Percentiles rank a stretch among this genome's conserved stretches.
phyloP scores from a whole-genome alignment of 1,139 yeast genomes.

The Kodamaea arcana region DNA sequence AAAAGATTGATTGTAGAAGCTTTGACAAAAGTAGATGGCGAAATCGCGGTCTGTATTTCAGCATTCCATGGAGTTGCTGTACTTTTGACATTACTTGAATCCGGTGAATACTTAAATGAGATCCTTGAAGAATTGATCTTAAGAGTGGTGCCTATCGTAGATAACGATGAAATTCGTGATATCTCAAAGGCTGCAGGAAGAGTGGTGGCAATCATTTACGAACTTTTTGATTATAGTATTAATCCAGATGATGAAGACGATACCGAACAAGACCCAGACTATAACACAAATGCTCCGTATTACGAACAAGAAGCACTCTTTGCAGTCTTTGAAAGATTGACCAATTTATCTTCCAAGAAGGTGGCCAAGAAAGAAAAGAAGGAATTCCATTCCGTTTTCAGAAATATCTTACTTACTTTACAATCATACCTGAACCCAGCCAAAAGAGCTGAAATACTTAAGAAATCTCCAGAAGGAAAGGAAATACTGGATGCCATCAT shows the following conservation, averaged over 20 bases:
- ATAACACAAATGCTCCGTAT: slow-evolving; percentile 50
- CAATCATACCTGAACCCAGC: slow-evolving; percentile 38
- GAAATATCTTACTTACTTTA: slow-evolving; percentile 55
- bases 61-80: slow-evolving; percentile 49
- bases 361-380: slow-evolving; percentile 60
- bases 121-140: slow-evolving; percentile 32
- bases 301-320: slow-evolving; percentile 53
- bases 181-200: slow-evolving; percentile 54
- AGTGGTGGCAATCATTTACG: slow-evolving; percentile 60
- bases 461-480: slow-evolving; percentile 35
- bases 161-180: slow-evolving; percentile 39
- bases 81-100: slow-evolving; percentile 39
- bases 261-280: slow-evolving; percentile 31
- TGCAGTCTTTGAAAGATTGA: slow-evolving; percentile 40
- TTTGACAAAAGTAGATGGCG: slow-evolving; percentile 27
- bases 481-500: slow-evolving; percentile 36
- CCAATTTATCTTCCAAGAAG: slow-evolving; percentile 52
- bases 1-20: slow-evolving; percentile 37
- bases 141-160: slow-evolving; percentile 39
- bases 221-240: slow-evolving; percentile 47
- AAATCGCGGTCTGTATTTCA: slow-evolving; percentile 38
- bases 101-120: slow-evolving; percentile 42
- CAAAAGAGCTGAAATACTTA: slow-evolving; percentile 31
- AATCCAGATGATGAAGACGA: slow-evolving; percentile 16
- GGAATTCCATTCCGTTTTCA: slow-evolving; percentile 57